Evolutionary conservation across 1,284 basidiomycete genomes (phyloP), one percentile per base, ranked within the genome.

Genomic region (Cystobasidiaceae sp.): DNA sequence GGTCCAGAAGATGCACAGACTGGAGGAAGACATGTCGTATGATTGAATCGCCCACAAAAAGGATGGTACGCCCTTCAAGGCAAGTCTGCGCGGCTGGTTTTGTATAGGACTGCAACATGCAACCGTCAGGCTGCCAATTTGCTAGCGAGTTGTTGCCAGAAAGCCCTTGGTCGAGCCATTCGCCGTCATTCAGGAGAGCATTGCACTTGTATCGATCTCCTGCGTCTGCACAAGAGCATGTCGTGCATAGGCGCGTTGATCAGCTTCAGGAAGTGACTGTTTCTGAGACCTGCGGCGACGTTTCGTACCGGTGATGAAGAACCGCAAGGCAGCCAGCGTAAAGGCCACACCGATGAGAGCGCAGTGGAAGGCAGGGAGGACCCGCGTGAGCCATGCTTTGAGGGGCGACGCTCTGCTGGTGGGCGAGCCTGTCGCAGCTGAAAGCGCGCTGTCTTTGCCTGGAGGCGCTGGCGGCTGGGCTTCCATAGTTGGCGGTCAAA

Each of bases 31-130:
- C 79, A 62, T 84, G 82, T 46, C 90, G 82, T 13, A 88, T 86
- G 46, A 87, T 83, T 21, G 89, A 91, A 77, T 93, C 90, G n/a
- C 90, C 90, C 43, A 89, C 80, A 75, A 93, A 93, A 51, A 88
- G 78, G 27, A 89, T 79, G 9, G 71, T 74, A 13, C 77, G 73
- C 13, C 67, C 71, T 8, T 56, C 45, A 2, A 76, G 50, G 52
- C 75, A 76, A 45, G 75, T 72, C 17, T 79, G 74, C 34, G 81
- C 79, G 64, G 88, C 83, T 17, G 77, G 77, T 4, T 82, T 74
- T 59, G 79, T 80, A 74, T 89, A 89, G 11, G 79, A 73, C 73
- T 87, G 78, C 50, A 88, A 79, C 83, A 89, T 89, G 72, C 88
- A 90, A 28, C 88, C 89, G 70, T 90, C 83, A 4, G 90, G 90